phyloP scores from a whole-genome alignment of 2,329 filamentous ascomycete genomes.

The Hymenoscyphus salicellus region DNA sequence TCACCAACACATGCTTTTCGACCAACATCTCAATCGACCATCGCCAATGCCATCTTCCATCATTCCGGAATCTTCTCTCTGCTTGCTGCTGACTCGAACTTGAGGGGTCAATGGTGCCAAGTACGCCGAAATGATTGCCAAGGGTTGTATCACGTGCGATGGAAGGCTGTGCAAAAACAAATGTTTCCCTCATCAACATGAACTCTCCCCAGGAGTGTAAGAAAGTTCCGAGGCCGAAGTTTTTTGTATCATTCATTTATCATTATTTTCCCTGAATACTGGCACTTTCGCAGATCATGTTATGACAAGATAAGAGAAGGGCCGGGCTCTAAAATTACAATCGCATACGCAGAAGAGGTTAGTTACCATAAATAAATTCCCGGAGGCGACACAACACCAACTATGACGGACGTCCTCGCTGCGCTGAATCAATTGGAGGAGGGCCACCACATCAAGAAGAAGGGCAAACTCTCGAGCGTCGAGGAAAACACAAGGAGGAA shows the following conservation, averaged over 20 bases:
- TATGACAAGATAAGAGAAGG: slow-evolving; percentile 2
- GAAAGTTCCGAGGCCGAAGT: not conserved
- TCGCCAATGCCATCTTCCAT: not conserved
- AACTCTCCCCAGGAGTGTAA: not conserved
- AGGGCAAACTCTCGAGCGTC: not conserved
- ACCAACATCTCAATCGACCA: not conserved
- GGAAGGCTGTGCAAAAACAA: not conserved
- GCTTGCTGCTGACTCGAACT: not conserved
- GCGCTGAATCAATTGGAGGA: slow-evolving; percentile 7
- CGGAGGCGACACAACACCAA: not conserved
- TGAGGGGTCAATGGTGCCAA: not conserved
- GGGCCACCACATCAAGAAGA: slow-evolving; percentile 2
- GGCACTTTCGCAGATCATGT: not conserved
- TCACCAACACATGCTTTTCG: not conserved
- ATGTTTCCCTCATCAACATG: not conserved
- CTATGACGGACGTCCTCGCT: slow-evolving; percentile 6
- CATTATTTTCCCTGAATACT: not conserved
- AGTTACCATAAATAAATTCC: not conserved
- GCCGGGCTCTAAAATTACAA: not conserved
- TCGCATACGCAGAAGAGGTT: not conserved
- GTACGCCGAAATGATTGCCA: not conserved
- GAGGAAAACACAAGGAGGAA: slow-evolving; percentile 5
- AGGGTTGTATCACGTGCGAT: not conserved
- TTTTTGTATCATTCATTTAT: not conserved
- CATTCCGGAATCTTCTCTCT: not conserved